Percentiles rank a stretch among this genome's conserved stretches.
These are phyloP conservation scores for Quercus glauca DNA, from an alignment of 306 rosid genomes.

Conservation along the genomic window DNA sequence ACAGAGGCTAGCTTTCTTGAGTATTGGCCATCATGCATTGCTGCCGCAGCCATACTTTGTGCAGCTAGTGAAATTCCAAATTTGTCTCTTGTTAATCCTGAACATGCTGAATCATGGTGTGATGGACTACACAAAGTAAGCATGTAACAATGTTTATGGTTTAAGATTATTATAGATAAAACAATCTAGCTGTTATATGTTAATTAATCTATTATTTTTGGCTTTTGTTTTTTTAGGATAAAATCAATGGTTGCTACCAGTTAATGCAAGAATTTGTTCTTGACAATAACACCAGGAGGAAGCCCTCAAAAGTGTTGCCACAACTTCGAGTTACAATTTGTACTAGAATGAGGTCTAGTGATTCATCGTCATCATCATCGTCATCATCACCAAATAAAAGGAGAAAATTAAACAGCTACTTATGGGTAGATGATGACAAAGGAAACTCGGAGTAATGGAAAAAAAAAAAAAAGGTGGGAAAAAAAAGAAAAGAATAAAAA, in stretches of 20 bases:
- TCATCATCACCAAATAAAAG: constrained; percentile 56
- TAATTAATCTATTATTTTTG: constrained; percentile 1
- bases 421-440: constrained; percentile 79
- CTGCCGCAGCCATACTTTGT: constrained; percentile 82
- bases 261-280: constrained; percentile 69
- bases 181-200: too few species aligned
- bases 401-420: constrained; percentile 68
- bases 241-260: constrained; percentile 71
- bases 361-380: constrained; percentile 41
- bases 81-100: constrained; percentile 68
- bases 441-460: constrained; percentile 50
- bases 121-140: constrained; percentile 91
- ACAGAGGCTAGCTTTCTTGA: constrained; percentile 83
- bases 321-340: constrained; percentile 61
- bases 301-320: constrained; percentile 50
- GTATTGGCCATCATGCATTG: constrained; percentile 97
- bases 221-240: constrained; percentile 65
- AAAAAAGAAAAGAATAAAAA: constrained; percentile 35
- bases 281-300: constrained; percentile 41
- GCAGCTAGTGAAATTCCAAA: constrained; percentile 83
- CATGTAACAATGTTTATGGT: constrained; percentile 8
- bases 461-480: constrained; percentile 2
- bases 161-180: too few species aligned
- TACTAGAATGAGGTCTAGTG: constrained; percentile 51
- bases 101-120: constrained; percentile 92